A percentile compares a stretch with the other conserved stretches of the same genome.
Evolutionary conservation across 2,329 filamentous ascomycete species (phyloP).

Genomic region (Pseudonectria buxi): DNA sequence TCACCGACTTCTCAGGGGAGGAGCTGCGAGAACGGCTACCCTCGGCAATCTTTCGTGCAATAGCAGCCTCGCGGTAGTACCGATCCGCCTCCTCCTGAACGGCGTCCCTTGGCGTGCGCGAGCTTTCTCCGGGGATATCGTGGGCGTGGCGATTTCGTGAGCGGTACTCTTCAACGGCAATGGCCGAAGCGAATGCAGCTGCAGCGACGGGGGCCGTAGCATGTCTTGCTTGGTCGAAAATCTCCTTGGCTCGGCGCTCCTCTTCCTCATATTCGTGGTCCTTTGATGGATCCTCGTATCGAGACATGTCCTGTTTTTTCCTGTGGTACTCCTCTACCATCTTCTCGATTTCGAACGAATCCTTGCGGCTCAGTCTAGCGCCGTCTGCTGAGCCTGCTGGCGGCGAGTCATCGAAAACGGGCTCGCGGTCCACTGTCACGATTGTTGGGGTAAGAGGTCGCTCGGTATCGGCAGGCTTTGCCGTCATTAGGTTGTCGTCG

Average conservation of each 20-base stretch:
- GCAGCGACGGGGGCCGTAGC: conserved; percentile 42
- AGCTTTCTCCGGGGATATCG: conserved; percentile 27
- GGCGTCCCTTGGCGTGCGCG: conserved; percentile 30
- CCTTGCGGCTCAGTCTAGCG: conserved; percentile 40
- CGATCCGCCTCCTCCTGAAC: conserved; percentile 53
- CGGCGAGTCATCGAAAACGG: conserved; percentile 38
- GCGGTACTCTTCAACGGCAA: conserved; percentile 35
- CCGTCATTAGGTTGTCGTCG: conserved; percentile 45
- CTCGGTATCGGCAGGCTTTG: conserved; percentile 31
- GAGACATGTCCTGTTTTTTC: conserved; percentile 11
- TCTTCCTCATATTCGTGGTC: conserved; percentile 29
- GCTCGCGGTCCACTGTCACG: conserved; percentile 48
- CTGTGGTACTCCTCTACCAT: conserved; percentile 25
- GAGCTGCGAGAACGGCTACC: conserved; percentile 46
- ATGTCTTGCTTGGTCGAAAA: conserved; percentile 40
- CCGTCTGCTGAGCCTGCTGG: conserved; percentile 20
- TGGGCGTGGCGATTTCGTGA: conserved; percentile 28
- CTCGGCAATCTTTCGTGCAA: conserved; percentile 48
- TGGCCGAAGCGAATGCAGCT: conserved; percentile 40
- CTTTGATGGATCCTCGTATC: conserved; percentile 14
- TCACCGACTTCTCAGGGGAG: conserved; percentile 46
- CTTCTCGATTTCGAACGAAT: conserved; percentile 41
- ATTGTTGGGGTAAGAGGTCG: conserved; percentile 44
- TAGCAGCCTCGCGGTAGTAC: conserved; percentile 48
- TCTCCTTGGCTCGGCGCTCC: conserved; percentile 36